Evolutionary conservation across 2,329 filamentous ascomycete species (phyloP), one percentile per base, ranked within the genome.

Genomic region (Aspergillus fructus): DNA sequence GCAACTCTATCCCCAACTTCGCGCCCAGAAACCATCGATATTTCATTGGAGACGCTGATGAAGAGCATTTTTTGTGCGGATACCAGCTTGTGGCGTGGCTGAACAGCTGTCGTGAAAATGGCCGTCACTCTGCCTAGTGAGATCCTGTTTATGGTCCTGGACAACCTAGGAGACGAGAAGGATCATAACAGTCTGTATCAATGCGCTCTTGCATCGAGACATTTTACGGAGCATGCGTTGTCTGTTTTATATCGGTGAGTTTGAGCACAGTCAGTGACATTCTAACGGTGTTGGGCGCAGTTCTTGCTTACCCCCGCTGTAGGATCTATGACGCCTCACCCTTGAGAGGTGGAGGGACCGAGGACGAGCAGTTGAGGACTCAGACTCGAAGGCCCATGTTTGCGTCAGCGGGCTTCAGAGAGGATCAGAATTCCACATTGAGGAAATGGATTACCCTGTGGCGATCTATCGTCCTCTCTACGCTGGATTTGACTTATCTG

Each of bases 381-480:
- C 21, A 50, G 19, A 5, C 45, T 34, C 68, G 68, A 50, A 68
- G 69, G 58, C 58, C 61, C 13, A 53, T 50, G 9, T 41, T 50
- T 23, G 33, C 59, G 21, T 23, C 58, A 17, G 45, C 51, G n/a
- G 64, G 74, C 23, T 65, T 72, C 15, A 61, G 74, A 15, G 70
- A 74, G 1, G 76, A 80, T 50, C 77, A 80, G 61, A 74, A 81
- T 34, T 64, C 78, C 27, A 73, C 76, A n/a, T 76, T 81, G 19
- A 78, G 79, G 53, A 83, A 83, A 71, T 87, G 85, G 82, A 83
- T 85, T 2, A 79, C 83, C 6, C 71, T 89, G 49, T 91, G 89
- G 89, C 82, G 83, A 50, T 86, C 86, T 2, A 83, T 91, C 62
- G 83, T 89, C 56, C 75, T 85, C 7, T 91, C 88, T 8, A 85